phyloP scores from a whole-genome alignment of 1,284 basidiomycete species.

The Sanghuangporus baumii region DNA sequence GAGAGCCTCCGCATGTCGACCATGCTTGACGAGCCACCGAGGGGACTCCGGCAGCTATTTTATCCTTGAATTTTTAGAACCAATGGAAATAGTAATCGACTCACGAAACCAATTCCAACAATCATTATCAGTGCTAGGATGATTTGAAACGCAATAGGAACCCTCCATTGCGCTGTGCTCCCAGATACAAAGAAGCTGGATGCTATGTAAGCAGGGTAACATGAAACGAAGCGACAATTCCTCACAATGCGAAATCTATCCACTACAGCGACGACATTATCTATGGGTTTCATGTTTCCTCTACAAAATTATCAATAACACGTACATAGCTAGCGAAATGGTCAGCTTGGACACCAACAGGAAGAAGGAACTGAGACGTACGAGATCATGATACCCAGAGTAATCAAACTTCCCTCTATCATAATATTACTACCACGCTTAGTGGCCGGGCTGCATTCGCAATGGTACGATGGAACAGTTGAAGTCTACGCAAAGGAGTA shows the following conservation, averaged over 20 bases:
- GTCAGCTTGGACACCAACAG: background rate
- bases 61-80: background rate
- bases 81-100: background rate
- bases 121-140: constrained; percentile 59
- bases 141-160: constrained; percentile 64
- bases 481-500: constrained; percentile 41
- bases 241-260: constrained; percentile 56
- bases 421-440: constrained; percentile 62
- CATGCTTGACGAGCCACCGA: constrained; percentile 63
- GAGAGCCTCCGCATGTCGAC: constrained; percentile 54
- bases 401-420: constrained; percentile 64
- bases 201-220: background rate
- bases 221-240: constrained; percentile 7
- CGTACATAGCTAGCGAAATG: background rate
- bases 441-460: constrained; percentile 58
- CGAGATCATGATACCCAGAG: constrained; percentile 68
- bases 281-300: background rate
- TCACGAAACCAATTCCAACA: constrained; percentile 40
- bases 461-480: constrained; percentile 58
- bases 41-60: constrained; percentile 58
- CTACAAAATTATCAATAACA: background rate
- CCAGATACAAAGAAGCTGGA: constrained; percentile 43
- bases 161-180: constrained; percentile 61
- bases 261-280: constrained; percentile 26
- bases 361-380: constrained; percentile 22